These are phyloP conservation scores for Triglochin maritima DNA, from an alignment of 106 monocot species.

Conservation along the genomic window DNA sequence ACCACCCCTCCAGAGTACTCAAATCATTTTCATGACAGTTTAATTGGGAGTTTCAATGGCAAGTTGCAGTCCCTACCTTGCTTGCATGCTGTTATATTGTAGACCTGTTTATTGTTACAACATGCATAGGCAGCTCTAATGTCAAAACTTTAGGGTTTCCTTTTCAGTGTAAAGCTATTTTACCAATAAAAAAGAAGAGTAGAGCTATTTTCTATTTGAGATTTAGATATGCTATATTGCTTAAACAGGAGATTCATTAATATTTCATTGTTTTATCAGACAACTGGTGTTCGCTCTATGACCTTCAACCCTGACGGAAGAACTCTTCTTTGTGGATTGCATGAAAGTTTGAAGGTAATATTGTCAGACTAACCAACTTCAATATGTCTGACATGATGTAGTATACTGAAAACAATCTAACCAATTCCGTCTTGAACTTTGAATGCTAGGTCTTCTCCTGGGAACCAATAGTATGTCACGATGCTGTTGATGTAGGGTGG, in stretches of 20 bases:
- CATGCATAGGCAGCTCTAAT: no score
- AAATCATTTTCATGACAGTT: no score
- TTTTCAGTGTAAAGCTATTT: no score
- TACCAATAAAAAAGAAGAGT: no score
- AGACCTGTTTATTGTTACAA: no score
- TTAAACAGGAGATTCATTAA: background rate
- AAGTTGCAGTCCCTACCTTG: no score
- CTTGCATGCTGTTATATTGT: no score
- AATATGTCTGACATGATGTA: background rate
- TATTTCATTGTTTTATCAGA: slow-evolving; percentile 27
- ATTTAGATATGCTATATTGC: no score
- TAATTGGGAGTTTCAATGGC: no score
- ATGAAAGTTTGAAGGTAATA: slow-evolving; percentile 78
- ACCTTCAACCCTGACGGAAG: slow-evolving; percentile 86
- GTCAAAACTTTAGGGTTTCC: no score
- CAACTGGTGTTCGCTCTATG: slow-evolving; percentile 70
- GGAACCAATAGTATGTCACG: slow-evolving; percentile 91
- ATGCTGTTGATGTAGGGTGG: slow-evolving; percentile 97
- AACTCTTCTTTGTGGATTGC: slow-evolving; percentile 84
- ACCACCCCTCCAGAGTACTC: no score
- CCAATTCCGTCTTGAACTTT: background rate
- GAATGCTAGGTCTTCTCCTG: slow-evolving; percentile 70
- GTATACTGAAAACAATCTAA: background rate
- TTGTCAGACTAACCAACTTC: background rate
- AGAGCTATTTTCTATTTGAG: no score